phyloP scores from a whole-genome alignment of 2,329 filamentous ascomycete genomes.

The Triangularia setosa region DNA sequence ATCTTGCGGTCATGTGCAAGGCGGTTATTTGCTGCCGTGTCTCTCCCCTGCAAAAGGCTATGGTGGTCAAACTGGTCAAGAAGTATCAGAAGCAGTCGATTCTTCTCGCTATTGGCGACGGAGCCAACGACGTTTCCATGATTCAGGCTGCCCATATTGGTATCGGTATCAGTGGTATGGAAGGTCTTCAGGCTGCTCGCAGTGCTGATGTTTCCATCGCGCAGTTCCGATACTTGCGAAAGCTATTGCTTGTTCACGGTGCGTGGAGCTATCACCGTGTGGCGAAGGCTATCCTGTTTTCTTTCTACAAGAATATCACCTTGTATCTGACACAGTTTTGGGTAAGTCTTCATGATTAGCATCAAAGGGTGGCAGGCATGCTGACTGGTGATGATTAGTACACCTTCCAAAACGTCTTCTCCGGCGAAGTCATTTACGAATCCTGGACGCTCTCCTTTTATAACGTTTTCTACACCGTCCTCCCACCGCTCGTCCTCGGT shows the following conservation, averaged over 20 bases:
- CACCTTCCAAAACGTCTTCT: conserved; percentile 97
- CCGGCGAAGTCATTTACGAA: conserved; percentile 95
- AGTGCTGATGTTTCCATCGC: conserved; percentile 94
- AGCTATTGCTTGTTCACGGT: conserved; percentile 90
- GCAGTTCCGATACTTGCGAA: conserved; percentile 92
- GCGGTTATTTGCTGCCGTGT: conserved; percentile 99
- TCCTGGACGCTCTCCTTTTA: conserved; percentile 99
- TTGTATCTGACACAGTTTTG: conserved; percentile 99
- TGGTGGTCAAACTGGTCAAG: conserved; percentile 98
- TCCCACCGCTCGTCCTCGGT: conserved; percentile 89
- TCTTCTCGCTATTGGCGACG: conserved; percentile 91
- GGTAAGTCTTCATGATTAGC: conserved; percentile 51
- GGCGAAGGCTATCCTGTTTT: conserved; percentile 95
- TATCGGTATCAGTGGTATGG: conserved; percentile 93
- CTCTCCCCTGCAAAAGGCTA: conserved; percentile 90
- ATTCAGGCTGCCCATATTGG: conserved; percentile 98
- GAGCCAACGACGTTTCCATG: conserved; percentile 99
- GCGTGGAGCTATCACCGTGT: conserved; percentile 97
- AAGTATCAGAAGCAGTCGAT: conserved; percentile 84
- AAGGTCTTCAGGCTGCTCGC: conserved; percentile 92
- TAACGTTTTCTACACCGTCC: conserved; percentile 95
- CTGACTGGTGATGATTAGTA: conserved; percentile 56
- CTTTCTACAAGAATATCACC: conserved; percentile 99
- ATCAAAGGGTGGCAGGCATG: neutral
- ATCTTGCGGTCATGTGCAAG: conserved; percentile 92